Conservation (phyloP, 441 rosid species). For the Populus hybrid region DNA sequence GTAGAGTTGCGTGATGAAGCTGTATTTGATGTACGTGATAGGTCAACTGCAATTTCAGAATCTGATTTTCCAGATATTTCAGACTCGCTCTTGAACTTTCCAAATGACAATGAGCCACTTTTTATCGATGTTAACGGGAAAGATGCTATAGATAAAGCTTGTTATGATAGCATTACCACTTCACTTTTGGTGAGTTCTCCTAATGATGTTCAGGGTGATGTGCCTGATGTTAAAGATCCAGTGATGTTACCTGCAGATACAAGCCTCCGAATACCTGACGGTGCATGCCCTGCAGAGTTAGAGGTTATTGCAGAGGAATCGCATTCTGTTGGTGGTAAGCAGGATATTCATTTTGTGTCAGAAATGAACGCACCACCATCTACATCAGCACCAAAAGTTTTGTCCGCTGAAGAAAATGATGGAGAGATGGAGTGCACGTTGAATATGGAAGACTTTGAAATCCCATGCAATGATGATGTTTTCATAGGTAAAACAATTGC, state of each 20-base stretch:
- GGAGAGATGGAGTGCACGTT: conserved; percentile 52
- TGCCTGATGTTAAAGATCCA: conserved; percentile 31
- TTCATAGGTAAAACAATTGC: conserved; percentile 17
- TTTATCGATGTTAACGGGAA: conserved; percentile 48
- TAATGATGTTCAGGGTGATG: conserved; percentile 32
- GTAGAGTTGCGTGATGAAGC: conserved; percentile 27
- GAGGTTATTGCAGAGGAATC: conserved; percentile 25
- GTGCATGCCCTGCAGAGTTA: conserved; percentile 17
- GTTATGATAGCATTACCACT: conserved; percentile 52
- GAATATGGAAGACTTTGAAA: conserved; percentile 65
- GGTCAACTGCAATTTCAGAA: conserved; percentile 30
- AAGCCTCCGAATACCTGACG: conserved; percentile 27
- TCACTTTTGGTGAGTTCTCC: conserved; percentile 52
- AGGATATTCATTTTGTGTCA: conserved; percentile 12
- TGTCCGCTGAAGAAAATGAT: conserved; percentile 36
- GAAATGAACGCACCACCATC: conserved; percentile 34
- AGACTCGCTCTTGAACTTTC: conserved; percentile 45
- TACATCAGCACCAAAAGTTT: conserved; percentile 34
- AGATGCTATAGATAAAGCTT: conserved; percentile 52
- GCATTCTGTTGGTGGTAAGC: conserved; percentile 18
- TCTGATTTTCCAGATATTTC: conserved; percentile 53
- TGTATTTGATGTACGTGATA: conserved; percentile 23
- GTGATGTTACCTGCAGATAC: conserved; percentile 19
- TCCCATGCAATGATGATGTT: conserved; percentile 74
- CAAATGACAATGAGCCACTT: conserved; percentile 44